Conservation (phyloP, 208 protist genomes). For the Angomonas ambiguus region DNA sequence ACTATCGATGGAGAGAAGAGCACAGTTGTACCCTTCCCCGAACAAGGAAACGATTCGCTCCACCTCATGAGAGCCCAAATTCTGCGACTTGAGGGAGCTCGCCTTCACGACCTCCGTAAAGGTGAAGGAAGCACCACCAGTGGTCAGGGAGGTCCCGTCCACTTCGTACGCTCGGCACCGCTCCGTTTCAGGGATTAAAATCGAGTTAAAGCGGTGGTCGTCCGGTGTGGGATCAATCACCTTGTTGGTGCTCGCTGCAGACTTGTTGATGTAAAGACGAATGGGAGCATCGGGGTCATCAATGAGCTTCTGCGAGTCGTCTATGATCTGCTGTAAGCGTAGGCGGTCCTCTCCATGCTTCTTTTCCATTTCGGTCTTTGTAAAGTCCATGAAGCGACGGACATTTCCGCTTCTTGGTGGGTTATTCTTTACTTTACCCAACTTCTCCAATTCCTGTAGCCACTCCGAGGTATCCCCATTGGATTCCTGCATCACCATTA, state of each 20-base stretch:
- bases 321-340: constrained; percentile 29
- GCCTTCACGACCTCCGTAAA: constrained; percentile 39
- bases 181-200: constrained; percentile 22
- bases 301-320: constrained; percentile 33
- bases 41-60: constrained; percentile 29
- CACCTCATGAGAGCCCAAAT: constrained; percentile 20
- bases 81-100: constrained; percentile 11
- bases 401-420: constrained; percentile 58
- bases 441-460: constrained; percentile 23
- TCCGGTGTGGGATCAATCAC: background rate
- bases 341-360: constrained; percentile 22
- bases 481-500: constrained; percentile 28
- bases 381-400: constrained; percentile 55
- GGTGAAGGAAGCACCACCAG: constrained; percentile 21
- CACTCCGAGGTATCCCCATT: constrained; percentile 14
- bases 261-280: constrained; percentile 31
- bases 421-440: constrained; percentile 39
- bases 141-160: constrained; percentile 16
- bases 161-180: constrained; percentile 24
- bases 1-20: constrained; percentile 34
- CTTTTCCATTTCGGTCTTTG: constrained; percentile 17
- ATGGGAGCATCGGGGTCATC: constrained; percentile 30
- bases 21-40: constrained; percentile 46
- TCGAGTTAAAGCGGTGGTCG: constrained; percentile 21
- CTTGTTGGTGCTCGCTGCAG: background rate